Conservation (phyloP, 805 yeast species). For the Starmerella etchellsii region DNA sequence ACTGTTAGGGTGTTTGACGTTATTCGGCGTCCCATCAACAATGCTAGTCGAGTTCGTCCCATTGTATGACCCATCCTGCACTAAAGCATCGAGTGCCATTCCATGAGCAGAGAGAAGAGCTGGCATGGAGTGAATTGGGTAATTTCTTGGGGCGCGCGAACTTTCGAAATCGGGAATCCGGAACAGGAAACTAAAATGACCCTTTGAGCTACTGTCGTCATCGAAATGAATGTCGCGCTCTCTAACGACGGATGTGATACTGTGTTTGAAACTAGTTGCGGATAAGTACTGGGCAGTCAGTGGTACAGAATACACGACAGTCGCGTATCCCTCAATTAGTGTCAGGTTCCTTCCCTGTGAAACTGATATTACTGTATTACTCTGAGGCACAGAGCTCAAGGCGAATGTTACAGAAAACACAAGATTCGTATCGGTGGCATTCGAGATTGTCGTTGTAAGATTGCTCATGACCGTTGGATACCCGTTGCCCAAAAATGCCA, state of each 20-base stretch:
- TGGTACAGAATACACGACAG: background rate
- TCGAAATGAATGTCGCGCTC: background rate
- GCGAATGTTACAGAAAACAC: slow-evolving; percentile 6
- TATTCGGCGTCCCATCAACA: too few relatives aligned
- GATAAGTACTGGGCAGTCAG: background rate
- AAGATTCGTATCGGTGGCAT: background rate
- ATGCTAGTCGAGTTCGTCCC: too few relatives aligned
- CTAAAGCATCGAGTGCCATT: too few relatives aligned
- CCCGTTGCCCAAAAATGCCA: background rate
- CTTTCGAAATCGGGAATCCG: too few relatives aligned
- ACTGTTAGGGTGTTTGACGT: too few relatives aligned
- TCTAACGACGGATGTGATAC: background rate
- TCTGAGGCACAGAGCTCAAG: background rate
- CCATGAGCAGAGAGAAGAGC: too few relatives aligned
- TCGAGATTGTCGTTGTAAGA: background rate
- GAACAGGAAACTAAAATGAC: too few relatives aligned
- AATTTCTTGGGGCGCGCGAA: too few relatives aligned
- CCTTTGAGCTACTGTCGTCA: too few relatives aligned
- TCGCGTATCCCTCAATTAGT: slow-evolving; percentile 9
- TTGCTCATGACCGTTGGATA: slow-evolving; percentile 8
- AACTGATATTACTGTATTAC: background rate
- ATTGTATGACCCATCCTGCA: too few relatives aligned
- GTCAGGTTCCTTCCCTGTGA: too few relatives aligned
- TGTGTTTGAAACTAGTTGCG: background rate
- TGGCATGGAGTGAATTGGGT: too few relatives aligned